Evolutionary conservation across 2,329 filamentous ascomycete species (phyloP).

Genomic region (Xylaria sp.): DNA sequence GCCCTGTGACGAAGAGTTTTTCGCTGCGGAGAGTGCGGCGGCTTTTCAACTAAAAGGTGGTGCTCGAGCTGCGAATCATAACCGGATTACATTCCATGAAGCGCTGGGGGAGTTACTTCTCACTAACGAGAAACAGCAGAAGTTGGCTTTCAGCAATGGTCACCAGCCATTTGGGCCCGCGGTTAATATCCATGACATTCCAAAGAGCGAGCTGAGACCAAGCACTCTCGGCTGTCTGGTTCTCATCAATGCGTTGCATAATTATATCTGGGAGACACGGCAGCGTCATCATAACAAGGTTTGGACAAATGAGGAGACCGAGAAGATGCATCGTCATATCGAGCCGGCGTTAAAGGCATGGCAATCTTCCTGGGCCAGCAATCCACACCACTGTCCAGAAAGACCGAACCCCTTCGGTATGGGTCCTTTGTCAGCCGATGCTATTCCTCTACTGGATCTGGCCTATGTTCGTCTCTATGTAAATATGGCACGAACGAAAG

Average conservation of each 20-base stretch:
- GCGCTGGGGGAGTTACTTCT: constrained; percentile 84
- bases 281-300: constrained; percentile 88
- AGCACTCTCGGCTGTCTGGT: constrained; percentile 94
- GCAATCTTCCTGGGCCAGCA: constrained; percentile 91
- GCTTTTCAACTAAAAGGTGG: constrained; percentile 84
- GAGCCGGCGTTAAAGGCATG: constrained; percentile 94
- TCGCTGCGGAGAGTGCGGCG: constrained; percentile 84
- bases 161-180: constrained; percentile 62
- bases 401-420: constrained; percentile 84
- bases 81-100: constrained; percentile 80
- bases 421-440: constrained; percentile 87
- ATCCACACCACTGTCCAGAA: constrained; percentile 84
- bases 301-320: constrained; percentile 92
- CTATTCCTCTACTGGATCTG: constrained; percentile 89
- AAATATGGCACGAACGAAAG: constrained; percentile 90
- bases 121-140: constrained; percentile 74
- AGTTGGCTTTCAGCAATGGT: constrained; percentile 57
- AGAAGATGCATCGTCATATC: constrained; percentile 95
- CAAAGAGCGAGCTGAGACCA: constrained; percentile 75
- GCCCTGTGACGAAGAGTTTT: constrained; percentile 93
- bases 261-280: constrained; percentile 98
- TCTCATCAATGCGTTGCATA: constrained; percentile 93
- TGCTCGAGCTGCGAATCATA: constrained; percentile 72
- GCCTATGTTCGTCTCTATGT: constrained; percentile 94
- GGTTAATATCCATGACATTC: constrained; percentile 59